Conservation (phyloP, 257 asterid species). For the Solanum ahanhuiri region DNA sequence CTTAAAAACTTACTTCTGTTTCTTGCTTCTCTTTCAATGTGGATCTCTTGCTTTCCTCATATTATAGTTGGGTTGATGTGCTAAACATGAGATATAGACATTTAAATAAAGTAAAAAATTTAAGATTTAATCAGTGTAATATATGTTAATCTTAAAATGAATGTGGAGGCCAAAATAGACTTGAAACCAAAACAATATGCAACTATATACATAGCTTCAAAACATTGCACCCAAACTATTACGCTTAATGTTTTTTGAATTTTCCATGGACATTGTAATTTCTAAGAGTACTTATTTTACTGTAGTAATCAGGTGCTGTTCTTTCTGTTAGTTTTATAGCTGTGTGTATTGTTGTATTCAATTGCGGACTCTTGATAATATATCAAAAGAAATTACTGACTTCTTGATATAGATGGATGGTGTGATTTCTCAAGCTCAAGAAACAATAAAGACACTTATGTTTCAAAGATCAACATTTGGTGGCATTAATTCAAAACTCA, state of each 20-base stretch:
- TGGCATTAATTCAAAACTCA: constrained; percentile 76
- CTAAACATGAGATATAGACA: not conserved
- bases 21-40: not conserved
- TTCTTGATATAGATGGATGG: constrained; percentile 61
- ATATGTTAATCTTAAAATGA: not conserved
- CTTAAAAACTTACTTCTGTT: not conserved
- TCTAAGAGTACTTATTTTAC: not conserved
- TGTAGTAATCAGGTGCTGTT: not conserved
- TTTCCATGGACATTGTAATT: not conserved
- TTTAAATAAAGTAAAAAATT: not conserved
- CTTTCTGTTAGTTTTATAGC: not conserved
- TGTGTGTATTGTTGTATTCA: not conserved
- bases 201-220: not conserved
- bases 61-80: not conserved
- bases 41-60: not conserved
- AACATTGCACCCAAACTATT: not conserved
- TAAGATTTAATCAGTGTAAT: not conserved
- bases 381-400: not conserved
- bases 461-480: constrained; percentile 93
- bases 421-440: constrained; percentile 94
- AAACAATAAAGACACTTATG: constrained; percentile 72
- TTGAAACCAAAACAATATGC: not conserved
- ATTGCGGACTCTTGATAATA: constrained; percentile 3
- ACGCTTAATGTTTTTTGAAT: not conserved
- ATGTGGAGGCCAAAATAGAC: not conserved